Base-by-base conservation (phyloP, 163 green algal genomes). In the Coccomyxa subellipsoidea region DNA sequence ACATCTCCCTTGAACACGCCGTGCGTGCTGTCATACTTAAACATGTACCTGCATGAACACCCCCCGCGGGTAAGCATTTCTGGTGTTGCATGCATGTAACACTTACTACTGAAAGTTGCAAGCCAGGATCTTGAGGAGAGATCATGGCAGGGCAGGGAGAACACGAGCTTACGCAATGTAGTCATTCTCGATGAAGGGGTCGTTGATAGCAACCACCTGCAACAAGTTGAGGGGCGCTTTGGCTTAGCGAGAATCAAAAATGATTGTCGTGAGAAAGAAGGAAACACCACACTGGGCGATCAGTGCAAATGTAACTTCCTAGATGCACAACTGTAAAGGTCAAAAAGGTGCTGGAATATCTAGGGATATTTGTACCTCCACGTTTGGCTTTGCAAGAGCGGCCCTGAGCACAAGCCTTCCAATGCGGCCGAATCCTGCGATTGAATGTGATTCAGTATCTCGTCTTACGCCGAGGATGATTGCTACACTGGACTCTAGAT, bases 361-460 rank as follows among this genome's bases (percentile, higher is more conserved):
- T 18, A 59, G 47, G 21, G 66, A 73, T 18, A 73, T 34, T n/a
- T 73, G 66, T 59, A 59, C 66, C 91, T 98, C 90, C n/a, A 99
- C 87, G 82, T 99, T 94, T 36, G 93, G 85, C 54, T 93, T 89
- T 54, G 90, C 80, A 40, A 98, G 86, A 0, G 89, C 90, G 35
- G 91, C 90, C 38, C 93, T 85, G 78, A 93, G 85, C 8, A 95
- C 92, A 78, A 95, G 86, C 54, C 91, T 86, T 29, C 92, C 93
- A 84, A 99, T 99, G 81, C 96, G 89, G 38, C 96, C 96, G 86
- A 98, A 99, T 15, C 95, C 93, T 93, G 89, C 73, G 38, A 15
- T 38, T 36, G 23, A 80, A 25, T 32, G 4, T 39, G 31, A 29
- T 39, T 2, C n/a, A 47, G 25, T 34, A 78, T n/a, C n/a, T n/a